Conservation (phyloP, 2,329 filamentous ascomycete species). For the Fusarium incarnatum region DNA sequence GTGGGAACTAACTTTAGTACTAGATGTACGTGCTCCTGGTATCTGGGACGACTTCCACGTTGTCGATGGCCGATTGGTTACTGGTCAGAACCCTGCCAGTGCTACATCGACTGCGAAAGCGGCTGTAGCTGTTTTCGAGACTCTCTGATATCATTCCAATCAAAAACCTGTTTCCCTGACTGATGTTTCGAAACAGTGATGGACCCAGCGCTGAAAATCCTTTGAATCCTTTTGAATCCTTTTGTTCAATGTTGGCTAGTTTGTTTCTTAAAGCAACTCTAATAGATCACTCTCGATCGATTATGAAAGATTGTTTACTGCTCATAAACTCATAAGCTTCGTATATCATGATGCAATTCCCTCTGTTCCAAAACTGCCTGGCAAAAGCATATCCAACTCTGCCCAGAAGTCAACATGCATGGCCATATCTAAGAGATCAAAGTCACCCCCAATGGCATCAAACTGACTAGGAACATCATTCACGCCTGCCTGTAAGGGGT, state of each 20-base stretch:
- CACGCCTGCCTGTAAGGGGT: no score
- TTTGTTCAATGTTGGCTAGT: neutral
- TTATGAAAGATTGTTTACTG: neutral
- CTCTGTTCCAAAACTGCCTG: neutral
- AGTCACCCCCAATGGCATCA: neutral
- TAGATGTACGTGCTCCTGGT: constrained; percentile 12
- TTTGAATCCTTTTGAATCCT: neutral
- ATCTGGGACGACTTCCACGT: constrained; percentile 20
- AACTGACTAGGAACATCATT: neutral
- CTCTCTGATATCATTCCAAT: neutral
- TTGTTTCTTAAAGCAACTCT: fast-evolving
- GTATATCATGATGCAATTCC: neutral
- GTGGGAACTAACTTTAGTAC: no score
- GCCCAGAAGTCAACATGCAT: constrained; percentile 27
- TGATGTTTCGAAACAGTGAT: no score
- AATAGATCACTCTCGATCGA: fast-evolving
- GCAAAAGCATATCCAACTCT: constrained; percentile 10
- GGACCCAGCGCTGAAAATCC: no score
- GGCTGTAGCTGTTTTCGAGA: constrained; percentile 7
- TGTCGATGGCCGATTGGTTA: constrained; percentile 15
- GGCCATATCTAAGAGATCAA: constrained; percentile 19
- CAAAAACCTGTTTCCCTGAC: neutral
- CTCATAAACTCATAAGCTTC: neutral
- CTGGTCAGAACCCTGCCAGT: constrained; percentile 22
- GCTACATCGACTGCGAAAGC: constrained; percentile 13